Conservation (phyloP, 164 flowering plant species). For the Liquidambar formosana region DNA sequence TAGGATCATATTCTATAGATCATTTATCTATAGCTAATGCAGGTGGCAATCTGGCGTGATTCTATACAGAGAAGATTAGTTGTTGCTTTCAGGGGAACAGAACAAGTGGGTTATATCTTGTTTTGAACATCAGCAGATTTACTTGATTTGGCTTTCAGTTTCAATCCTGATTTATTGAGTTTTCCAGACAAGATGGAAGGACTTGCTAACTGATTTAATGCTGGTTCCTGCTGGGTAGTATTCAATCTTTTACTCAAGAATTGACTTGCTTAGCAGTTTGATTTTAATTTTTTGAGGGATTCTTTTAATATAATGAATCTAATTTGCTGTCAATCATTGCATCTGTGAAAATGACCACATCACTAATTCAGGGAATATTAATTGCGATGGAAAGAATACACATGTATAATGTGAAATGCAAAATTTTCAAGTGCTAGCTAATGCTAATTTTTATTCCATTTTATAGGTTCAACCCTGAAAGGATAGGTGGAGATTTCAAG, state of each 20-base stretch:
- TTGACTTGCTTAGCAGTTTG: not conserved
- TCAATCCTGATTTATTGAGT: conserved; percentile 13
- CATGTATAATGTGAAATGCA: not conserved
- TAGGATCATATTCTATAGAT: not conserved
- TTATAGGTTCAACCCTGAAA: conserved; percentile 85
- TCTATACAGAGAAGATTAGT: conserved; percentile 64
- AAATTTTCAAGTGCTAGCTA: not conserved
- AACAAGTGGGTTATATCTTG: conserved; percentile 58
- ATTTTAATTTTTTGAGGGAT: not conserved
- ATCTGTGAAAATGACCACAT: not conserved
- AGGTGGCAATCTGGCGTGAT: conserved; percentile 99
- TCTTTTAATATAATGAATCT: not conserved
- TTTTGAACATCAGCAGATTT: not conserved
- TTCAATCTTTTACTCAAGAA: not conserved
- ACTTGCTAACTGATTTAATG: conserved; percentile 90
- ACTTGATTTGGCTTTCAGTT: not conserved
- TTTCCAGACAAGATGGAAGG: conserved; percentile 88
- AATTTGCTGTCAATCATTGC: not conserved
- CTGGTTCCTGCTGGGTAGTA: conserved; percentile 86
- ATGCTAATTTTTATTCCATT: not conserved
- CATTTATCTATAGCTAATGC: conserved; percentile 23
- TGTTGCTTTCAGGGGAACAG: conserved; percentile 95
- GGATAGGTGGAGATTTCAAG: conserved; percentile 92
- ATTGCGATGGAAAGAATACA: not conserved
- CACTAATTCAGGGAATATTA: not conserved